phyloP scores from a whole-genome alignment of 352 stramenopile species.

The Phytophthora agathidicida region DNA sequence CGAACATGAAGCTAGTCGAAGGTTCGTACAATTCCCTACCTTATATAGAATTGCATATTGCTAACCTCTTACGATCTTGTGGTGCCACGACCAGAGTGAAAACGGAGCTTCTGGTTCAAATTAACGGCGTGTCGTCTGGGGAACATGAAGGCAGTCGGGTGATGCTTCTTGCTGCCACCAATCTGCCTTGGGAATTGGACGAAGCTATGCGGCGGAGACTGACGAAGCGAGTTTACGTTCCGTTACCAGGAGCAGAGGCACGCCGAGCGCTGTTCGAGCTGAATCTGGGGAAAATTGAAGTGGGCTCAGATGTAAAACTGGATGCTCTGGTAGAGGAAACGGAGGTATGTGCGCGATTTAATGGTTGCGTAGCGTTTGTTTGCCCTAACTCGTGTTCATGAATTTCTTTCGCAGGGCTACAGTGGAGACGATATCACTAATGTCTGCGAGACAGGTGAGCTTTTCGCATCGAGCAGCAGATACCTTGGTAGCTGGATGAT shows the following conservation, averaged over 20 bases:
- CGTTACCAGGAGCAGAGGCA: slow-evolving; percentile 57
- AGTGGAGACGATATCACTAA: slow-evolving; percentile 66
- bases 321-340: slow-evolving; percentile 73
- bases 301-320: slow-evolving; percentile 78
- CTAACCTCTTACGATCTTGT: slow-evolving; percentile 1
- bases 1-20: slow-evolving; percentile 85
- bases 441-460: slow-evolving; percentile 54
- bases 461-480: slow-evolving; percentile 38
- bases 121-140: slow-evolving; percentile 92
- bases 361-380: neutral
- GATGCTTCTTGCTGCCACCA: slow-evolving; percentile 96
- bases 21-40: slow-evolving; percentile 31
- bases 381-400: neutral
- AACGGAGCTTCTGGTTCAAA: slow-evolving; percentile 97
- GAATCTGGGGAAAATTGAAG: slow-evolving; percentile 79
- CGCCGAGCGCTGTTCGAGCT: slow-evolving; percentile 77
- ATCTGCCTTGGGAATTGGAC: slow-evolving; percentile 97
- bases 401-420: slow-evolving; percentile 39
- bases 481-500: too few species aligned
- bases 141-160: slow-evolving; percentile 62
- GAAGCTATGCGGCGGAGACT: slow-evolving; percentile 94
- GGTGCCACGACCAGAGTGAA: slow-evolving; percentile 83
- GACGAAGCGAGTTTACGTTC: slow-evolving; percentile 95
- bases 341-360: slow-evolving; percentile 39
- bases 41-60: neutral